These are phyloP conservation scores for Saturnispora mendoncae DNA, from an alignment of 805 yeast species.

Conservation along the genomic window DNA sequence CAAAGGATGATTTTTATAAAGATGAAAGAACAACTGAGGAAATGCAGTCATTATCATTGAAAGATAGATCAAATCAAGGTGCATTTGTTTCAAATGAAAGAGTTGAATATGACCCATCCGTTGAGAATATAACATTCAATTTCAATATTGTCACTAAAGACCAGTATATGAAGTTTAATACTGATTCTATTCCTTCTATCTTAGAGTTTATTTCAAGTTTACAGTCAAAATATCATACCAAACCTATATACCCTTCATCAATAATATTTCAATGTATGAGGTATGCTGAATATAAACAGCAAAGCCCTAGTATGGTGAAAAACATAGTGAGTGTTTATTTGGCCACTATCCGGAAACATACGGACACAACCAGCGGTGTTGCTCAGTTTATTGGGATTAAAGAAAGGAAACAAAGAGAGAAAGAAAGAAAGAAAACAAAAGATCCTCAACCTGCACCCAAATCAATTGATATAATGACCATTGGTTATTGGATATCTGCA, in stretches of 20 bases:
- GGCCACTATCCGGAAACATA: slow-evolving; percentile 50
- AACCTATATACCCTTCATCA: slow-evolving; percentile 56
- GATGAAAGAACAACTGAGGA: slow-evolving; percentile 9
- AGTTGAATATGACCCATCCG: slow-evolving; percentile 29
- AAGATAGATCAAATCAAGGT: slow-evolving; percentile 12
- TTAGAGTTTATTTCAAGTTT: slow-evolving; percentile 40
- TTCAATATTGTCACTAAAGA: slow-evolving; percentile 46
- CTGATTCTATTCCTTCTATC: slow-evolving; percentile 42
- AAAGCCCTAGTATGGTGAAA: slow-evolving; percentile 47
- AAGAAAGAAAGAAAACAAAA: slow-evolving; percentile 12
- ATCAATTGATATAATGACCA: slow-evolving; percentile 51
- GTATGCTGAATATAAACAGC: slow-evolving; percentile 50
- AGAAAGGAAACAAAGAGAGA: slow-evolving; percentile 17
- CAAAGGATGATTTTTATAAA: slow-evolving; percentile 10
- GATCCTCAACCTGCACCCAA: slow-evolving; percentile 9
- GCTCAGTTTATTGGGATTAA: slow-evolving; percentile 25
- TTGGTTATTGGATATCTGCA: slow-evolving; percentile 85
- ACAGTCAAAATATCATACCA: slow-evolving; percentile 38
- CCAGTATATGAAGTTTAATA: slow-evolving; percentile 55
- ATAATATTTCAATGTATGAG: slow-evolving; percentile 61
- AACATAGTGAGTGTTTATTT: slow-evolving; percentile 52
- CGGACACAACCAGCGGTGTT: slow-evolving; percentile 54
- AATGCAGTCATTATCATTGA: slow-evolving; percentile 5
- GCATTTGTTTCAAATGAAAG: slow-evolving; percentile 27
- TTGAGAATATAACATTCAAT: slow-evolving; percentile 36